These are phyloP conservation scores for Epichloe aotearoae DNA, from an alignment of 2,329 filamentous ascomycete species.

Conservation along the genomic window DNA sequence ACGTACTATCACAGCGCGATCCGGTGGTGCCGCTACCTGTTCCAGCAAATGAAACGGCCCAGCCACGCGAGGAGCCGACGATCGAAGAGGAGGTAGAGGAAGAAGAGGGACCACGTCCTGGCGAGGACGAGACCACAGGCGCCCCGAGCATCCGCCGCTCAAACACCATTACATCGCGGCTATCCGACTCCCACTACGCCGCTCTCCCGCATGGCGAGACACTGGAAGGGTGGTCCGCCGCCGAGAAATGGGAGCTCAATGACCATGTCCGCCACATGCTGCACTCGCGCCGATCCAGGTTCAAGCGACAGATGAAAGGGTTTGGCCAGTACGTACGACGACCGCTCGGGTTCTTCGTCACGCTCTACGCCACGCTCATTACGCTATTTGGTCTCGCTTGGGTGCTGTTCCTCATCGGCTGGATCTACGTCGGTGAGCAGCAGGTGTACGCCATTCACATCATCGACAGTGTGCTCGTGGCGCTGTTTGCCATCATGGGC, in stretches of 20 bases:
- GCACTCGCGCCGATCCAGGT: conserved; percentile 65
- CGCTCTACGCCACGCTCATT: conserved; percentile 69
- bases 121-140: conserved; percentile 10
- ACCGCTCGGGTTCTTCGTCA: conserved; percentile 72
- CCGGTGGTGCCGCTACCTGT: not conserved
- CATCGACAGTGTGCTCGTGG: conserved; percentile 59
- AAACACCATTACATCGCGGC: conserved; percentile 51
- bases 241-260: conserved; percentile 65
- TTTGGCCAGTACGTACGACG: conserved; percentile 68
- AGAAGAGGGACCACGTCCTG: conserved; percentile 5
- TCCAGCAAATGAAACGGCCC: not conserved
- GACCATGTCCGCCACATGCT: conserved; percentile 82
- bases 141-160: conserved; percentile 21
- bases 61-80: conserved; percentile 9
- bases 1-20: conserved; percentile 45
- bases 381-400: conserved; percentile 76
- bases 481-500: conserved; percentile 56
- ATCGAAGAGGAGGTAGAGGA: not conserved
- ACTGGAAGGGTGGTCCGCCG: conserved; percentile 60
- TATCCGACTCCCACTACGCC: conserved; percentile 62
- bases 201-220: conserved; percentile 62
- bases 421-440: conserved; percentile 67
- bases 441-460: conserved; percentile 58
- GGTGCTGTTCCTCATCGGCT: conserved; percentile 84
- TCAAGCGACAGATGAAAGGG: conserved; percentile 67